phyloP scores from a whole-genome alignment of 2,329 filamentous ascomycete genomes.

The Atkinsonella hypoxylon region DNA sequence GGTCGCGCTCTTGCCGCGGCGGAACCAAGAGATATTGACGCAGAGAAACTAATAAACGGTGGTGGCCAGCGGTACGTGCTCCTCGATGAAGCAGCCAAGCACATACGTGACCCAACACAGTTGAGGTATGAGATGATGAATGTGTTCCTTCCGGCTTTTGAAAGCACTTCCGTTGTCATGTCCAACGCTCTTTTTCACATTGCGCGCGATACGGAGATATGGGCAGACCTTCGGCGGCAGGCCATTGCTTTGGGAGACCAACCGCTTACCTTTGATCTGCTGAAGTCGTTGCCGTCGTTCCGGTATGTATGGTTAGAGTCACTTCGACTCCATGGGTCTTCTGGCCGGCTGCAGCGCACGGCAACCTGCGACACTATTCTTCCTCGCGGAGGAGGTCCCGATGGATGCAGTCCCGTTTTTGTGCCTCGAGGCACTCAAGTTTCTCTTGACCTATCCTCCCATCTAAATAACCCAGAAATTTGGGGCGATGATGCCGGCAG shows the following conservation, averaged over 20 bases:
- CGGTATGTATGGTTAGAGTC: conserved; percentile 3
- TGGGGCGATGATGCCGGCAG: conserved; percentile 2
- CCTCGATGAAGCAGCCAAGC: conserved; percentile 5
- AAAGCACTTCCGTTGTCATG: conserved; percentile 2
- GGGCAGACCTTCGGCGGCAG: conserved; percentile 5
- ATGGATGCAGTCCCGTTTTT: conserved; percentile 1
- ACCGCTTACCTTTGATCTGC: conserved; percentile 2
- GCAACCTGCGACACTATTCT: conserved; percentile 4
- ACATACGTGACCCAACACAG: not conserved
- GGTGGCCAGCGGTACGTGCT: conserved; percentile 1
- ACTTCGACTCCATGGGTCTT: conserved; percentile 5
- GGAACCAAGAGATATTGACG: not conserved
- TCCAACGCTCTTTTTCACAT: conserved; percentile 5
- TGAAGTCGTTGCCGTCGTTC: conserved; percentile 4
- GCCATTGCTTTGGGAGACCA: conserved; percentile 3
- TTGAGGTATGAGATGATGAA: conserved; percentile 6
- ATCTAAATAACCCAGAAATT: conserved; percentile 3
- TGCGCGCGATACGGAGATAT: conserved; percentile 4
- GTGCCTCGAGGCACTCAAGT: conserved; percentile 2
- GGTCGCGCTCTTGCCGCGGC: conserved; percentile 1
- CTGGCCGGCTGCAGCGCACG: conserved; percentile 3
- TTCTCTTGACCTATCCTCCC: conserved; percentile 2
- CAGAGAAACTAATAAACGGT: not conserved
- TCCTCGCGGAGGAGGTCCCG: conserved; percentile 1
- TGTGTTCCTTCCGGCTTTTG: conserved; percentile 5